Evolutionary conservation across 768 basidiomycete species (phyloP), one percentile per base, ranked within the genome.

Genomic region (Omphalotus guepiniiformis): DNA sequence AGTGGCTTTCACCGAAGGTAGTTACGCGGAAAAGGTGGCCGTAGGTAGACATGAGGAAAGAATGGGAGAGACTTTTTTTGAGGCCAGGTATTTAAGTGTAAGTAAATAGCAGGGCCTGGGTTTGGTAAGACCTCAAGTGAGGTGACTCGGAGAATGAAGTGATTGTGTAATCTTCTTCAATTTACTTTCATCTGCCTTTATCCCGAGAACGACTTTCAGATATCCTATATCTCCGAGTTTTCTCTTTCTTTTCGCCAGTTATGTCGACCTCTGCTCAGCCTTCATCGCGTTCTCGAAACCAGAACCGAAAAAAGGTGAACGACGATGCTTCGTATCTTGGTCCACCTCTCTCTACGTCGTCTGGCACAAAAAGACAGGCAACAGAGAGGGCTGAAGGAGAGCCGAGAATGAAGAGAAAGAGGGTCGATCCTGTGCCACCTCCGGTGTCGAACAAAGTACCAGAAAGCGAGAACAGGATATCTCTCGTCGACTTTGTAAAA

Each of bases 1-100:
- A 97, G 64, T 99, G 96, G 53, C 89, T 93, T 73, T 99, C 96
- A 50, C 96, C 96, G 62, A 89, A 99, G 54, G 96, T 99, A 44
- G 94, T 94, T 22, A 99, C 96, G 39, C 92, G 80, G 73, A 90
- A 99, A 30, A 90, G 73, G 21, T 75, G 80, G 19, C 96, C 96
- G 67, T 88, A 99, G 46, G 93, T 89, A 19, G 93, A 95, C 96
- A 99, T n/a, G 32, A 18, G 25, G 13, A 32, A 22, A 16, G 19
- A 26, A 15, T 25, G 21, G 13, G 4, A 44, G 28, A 16, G n/a
- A n/a, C n/a, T n/a, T n/a, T n/a, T n/a, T n/a, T n/a, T n/a, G n/a
- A n/a, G n/a, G n/a, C n/a, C n/a, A n/a, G n/a, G n/a, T n/a, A n/a
- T n/a, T n/a, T n/a, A n/a, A n/a, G n/a, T n/a, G n/a, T n/a, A n/a